Evolutionary conservation across 768 basidiomycete genomes (phyloP), one percentile per base, ranked within the genome.

Genomic region (Lanmaoa pseudosensibilis): DNA sequence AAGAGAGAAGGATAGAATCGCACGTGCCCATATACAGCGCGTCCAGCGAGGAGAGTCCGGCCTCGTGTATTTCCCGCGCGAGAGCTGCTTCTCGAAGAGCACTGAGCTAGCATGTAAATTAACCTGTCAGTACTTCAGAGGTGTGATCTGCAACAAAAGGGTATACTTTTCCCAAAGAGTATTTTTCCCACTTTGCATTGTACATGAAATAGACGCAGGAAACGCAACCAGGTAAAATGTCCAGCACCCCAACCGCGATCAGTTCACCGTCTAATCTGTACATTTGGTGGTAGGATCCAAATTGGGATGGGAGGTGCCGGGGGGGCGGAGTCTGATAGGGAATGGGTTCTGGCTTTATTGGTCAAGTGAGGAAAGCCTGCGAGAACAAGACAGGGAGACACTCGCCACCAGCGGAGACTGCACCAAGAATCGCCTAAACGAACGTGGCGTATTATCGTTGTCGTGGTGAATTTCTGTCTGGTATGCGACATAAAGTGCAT

Each of bases 241-340:
- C 97, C 52, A 98, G 76, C 30, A 98, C 91, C 6, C 84, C 87
- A 67, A 98, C 77, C 0, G 92, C 97, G 49, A 97, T 81, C 12
- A 98, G 78, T 66, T 85, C 70, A 4, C 85, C 90, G 63, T 98
- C 89, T 25, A 98, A 69, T 57, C 83, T 80, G 67, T 96, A 97
- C 43, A 93, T 74, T 63, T 94, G 93, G 65, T 98, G 96, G 70
- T 93, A 92, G 23, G 92, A 88, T n/a, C 96, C 96, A 71, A 93
- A 98, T 16, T 82, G 73, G n/a, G 57, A 66, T 0, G 94, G 94
- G 11, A 96, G 78, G 64, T 87, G 80, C 3, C 57, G 54, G 18
- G 85, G 83, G 0, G 79, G 79, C 1, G 69, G 49, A 1, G 66
- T 71, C 6, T 73, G 54, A 67, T 89, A 93, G 16, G 78, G 78